phyloP scores from a whole-genome alignment of 2,329 filamentous ascomycete species.

The Rutstroemia sp. region DNA sequence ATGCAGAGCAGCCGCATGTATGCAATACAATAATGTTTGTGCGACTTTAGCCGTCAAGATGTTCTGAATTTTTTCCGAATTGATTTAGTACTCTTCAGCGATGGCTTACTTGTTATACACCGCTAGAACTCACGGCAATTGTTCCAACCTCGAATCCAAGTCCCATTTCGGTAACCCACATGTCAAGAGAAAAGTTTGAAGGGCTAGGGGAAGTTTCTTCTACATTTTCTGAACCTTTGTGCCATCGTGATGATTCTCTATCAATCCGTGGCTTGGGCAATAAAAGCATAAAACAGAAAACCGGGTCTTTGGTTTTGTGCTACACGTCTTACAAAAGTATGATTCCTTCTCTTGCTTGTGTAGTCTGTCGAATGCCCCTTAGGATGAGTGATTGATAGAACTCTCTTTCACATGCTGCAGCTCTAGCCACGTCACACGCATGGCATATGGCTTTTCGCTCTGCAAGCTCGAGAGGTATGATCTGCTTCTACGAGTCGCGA shows the following conservation, averaged over 20 bases:
- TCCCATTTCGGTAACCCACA: not conserved
- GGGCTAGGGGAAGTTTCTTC: no score
- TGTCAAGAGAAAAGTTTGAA: not conserved
- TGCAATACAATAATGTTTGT: constrained; percentile 11
- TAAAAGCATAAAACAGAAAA: not conserved
- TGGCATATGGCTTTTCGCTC: not conserved
- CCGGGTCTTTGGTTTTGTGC: constrained; percentile 6
- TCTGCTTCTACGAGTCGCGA: not conserved
- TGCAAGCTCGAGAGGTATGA: not conserved
- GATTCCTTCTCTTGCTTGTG: not conserved
- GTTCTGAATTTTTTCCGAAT: not conserved
- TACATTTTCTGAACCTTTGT: no score
- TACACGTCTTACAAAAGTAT: not conserved
- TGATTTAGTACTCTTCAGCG: not conserved
- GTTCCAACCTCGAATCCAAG: not conserved
- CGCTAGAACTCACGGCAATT: constrained; percentile 1
- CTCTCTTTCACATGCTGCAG: constrained; percentile 2
- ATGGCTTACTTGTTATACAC: constrained; percentile 1
- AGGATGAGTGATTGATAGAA: not conserved
- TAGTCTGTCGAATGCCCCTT: no score
- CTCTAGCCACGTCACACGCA: constrained; percentile 9
- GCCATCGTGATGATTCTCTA: not conserved
- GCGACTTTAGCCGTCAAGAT: constrained; percentile 6
- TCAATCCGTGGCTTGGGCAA: not conserved
- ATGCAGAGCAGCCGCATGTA: constrained; percentile 8